Evolutionary conservation across 2,329 filamentous ascomycete species (phyloP).

Genomic region (Lachnellula subtilissima): DNA sequence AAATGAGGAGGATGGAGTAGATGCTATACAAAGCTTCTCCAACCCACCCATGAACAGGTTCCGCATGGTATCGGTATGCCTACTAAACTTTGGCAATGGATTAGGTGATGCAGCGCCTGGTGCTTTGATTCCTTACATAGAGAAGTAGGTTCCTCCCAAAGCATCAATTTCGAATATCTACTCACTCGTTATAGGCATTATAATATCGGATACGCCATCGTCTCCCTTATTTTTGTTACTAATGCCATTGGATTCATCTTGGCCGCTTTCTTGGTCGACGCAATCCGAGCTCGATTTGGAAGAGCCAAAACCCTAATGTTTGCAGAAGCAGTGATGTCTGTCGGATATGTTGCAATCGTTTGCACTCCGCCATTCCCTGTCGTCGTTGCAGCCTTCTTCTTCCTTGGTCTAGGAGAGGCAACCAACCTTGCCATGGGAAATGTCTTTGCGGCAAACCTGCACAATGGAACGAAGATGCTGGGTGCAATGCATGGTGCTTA

Average conservation of each 20-base stretch:
- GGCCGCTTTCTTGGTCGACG: conserved; percentile 64
- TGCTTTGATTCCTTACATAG: conserved; percentile 76
- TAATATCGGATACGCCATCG: conserved; percentile 68
- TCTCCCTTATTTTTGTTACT: conserved; percentile 77
- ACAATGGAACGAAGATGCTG: conserved; percentile 49
- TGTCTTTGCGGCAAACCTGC: conserved; percentile 52
- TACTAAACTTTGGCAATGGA: conserved; percentile 64
- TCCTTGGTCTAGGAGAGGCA: conserved; percentile 57
- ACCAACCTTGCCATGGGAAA: conserved; percentile 54
- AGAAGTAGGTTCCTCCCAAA: conserved; percentile 41
- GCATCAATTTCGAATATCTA: background rate
- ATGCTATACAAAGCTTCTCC: conserved; percentile 52
- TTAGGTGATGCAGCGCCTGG: conserved; percentile 72
- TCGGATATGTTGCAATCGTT: conserved; percentile 61
- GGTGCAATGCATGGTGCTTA: conserved; percentile 65
- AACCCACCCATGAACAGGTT: conserved; percentile 65
- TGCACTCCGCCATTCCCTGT: conserved; percentile 65
- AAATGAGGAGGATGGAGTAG: conserved; percentile 35
- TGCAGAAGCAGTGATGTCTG: conserved; percentile 50
- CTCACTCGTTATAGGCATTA: conserved; percentile 48
- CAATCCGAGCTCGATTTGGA: conserved; percentile 57
- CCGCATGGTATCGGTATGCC: conserved; percentile 58
- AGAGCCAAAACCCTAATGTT: conserved; percentile 59
- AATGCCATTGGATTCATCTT: conserved; percentile 73
- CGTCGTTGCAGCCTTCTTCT: conserved; percentile 63